Base-by-base conservation (phyloP, 2,329 filamentous ascomycete genomes). In the Diplodia sapinea region DNA sequence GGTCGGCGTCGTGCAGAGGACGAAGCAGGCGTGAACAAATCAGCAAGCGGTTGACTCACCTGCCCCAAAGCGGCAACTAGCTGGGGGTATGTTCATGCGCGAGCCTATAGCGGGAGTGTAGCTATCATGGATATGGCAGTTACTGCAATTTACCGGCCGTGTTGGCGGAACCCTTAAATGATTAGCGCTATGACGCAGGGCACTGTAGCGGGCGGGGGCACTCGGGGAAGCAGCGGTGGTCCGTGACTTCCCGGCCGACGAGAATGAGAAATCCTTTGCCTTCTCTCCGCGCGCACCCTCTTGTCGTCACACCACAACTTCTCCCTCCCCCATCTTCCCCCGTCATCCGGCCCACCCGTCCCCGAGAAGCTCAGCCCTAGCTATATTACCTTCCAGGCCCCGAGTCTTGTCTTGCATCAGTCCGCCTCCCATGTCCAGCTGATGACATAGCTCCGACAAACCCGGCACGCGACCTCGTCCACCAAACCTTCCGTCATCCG, bases 221-320 rank as follows among this genome's bases (percentile, higher is more conserved):
- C 12, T 63, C 59, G 59, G 59, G 57, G 55, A 43, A 59, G 55
- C 36, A 49, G 57, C 38, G 15, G 51, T 17, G 51, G 57, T 50
- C 57, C 43, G 57, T 62, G 57, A 11, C 17, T 20, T 47, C 43
- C 59, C 59, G 59, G 47, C 43, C 43, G 59, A 63, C 59, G 29
- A 66, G 63, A 65, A 63, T 49, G 36, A 66, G 63, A 65, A 65
- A 65, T 65, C 63, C 63, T 65, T 65, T 65, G 62, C 62, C 56
- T 31, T 49, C 33, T 43, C 51, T 55, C 62, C 62, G 49, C 51
- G 62, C 50, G 49, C 49, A 33, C 12, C 50, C 11, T 67, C 65
- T 47, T 61, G 64, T 52, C 65, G 65, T 67, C 65, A 67, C 65
- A 67, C 65, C 65, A 67, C 43, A 67, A 52, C 62, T 40, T 33